Conservation (phyloP, 1,284 basidiomycete species). For the Ustilago loliicola region DNA sequence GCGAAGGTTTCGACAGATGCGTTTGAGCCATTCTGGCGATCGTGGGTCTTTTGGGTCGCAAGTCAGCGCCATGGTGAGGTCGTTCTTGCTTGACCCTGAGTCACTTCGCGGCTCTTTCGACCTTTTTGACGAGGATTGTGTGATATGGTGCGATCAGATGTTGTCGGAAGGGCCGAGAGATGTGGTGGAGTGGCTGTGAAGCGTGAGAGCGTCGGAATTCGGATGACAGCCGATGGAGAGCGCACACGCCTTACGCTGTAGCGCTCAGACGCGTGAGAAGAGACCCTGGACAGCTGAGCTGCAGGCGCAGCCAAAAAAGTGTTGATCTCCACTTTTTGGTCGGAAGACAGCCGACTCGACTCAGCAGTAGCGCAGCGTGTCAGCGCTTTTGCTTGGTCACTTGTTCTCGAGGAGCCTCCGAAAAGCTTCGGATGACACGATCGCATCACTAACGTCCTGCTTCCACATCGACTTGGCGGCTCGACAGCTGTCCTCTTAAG, state of each 20-base stretch:
- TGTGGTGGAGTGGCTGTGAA: neutral
- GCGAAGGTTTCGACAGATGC: slow-evolving; percentile 36
- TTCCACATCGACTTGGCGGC: neutral
- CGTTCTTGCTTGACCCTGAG: neutral
- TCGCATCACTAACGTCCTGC: neutral
- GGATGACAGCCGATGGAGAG: slow-evolving; percentile 19
- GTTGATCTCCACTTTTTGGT: slow-evolving; percentile 34
- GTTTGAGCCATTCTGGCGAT: slow-evolving; percentile 26
- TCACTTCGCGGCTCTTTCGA: neutral
- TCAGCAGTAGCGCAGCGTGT: slow-evolving; percentile 16
- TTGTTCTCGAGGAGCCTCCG: neutral
- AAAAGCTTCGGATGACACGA: neutral
- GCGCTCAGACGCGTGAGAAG: slow-evolving; percentile 22
- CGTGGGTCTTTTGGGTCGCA: slow-evolving; percentile 50
- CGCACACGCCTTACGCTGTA: no score
- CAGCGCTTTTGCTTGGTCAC: neutral
- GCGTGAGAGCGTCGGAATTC: neutral
- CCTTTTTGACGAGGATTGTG: neutral
- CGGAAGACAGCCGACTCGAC: no score
- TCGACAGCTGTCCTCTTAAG: neutral
- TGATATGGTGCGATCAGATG: slow-evolving; percentile 1
- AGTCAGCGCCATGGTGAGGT: slow-evolving; percentile 36
- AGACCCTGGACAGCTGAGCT: slow-evolving; percentile 17
- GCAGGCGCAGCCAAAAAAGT: slow-evolving; percentile 12
- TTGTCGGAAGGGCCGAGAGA: neutral